phyloP scores from a whole-genome alignment of 352 stramenopile species.

The Globisporangium heterothallicum region DNA sequence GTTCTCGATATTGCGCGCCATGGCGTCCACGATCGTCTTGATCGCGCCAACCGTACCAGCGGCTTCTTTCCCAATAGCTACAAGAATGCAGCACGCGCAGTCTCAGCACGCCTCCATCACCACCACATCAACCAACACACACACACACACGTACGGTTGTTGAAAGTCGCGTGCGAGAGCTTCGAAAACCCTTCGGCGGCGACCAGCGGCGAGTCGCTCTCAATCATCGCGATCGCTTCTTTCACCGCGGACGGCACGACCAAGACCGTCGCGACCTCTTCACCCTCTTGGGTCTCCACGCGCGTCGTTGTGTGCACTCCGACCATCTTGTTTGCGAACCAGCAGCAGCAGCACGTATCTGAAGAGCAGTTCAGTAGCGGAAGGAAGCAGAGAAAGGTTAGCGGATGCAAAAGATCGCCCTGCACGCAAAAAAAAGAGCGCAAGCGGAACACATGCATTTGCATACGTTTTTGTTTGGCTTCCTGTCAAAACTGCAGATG shows the following conservation, averaged over 20 bases:
- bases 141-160: slow-evolving; percentile 40
- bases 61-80: slow-evolving; percentile 63
- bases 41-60: slow-evolving; percentile 54
- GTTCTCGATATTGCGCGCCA: slow-evolving; percentile 61
- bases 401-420: too few species aligned
- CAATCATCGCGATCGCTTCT: slow-evolving; percentile 55
- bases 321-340: slow-evolving; percentile 25
- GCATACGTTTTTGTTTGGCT: too few species aligned
- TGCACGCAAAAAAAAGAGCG: too few species aligned
- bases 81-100: too few species aligned
- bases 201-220: slow-evolving; percentile 49
- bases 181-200: slow-evolving; percentile 60
- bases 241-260: slow-evolving; percentile 36
- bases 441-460: too few species aligned
- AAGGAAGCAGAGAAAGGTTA: too few species aligned
- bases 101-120: too few species aligned
- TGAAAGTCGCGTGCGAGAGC: slow-evolving; percentile 73
- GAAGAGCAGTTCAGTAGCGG: too few species aligned
- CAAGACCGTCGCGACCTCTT: slow-evolving; percentile 20
- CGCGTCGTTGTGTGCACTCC: slow-evolving; percentile 45
- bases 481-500: too few species aligned
- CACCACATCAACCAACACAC: too few species aligned
- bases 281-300: slow-evolving; percentile 35
- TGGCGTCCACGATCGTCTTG: slow-evolving; percentile 49
- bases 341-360: too few species aligned